Evolutionary conservation across 2,329 filamentous ascomycete genomes (phyloP).

Genomic region (Cyclaneusma minus): DNA sequence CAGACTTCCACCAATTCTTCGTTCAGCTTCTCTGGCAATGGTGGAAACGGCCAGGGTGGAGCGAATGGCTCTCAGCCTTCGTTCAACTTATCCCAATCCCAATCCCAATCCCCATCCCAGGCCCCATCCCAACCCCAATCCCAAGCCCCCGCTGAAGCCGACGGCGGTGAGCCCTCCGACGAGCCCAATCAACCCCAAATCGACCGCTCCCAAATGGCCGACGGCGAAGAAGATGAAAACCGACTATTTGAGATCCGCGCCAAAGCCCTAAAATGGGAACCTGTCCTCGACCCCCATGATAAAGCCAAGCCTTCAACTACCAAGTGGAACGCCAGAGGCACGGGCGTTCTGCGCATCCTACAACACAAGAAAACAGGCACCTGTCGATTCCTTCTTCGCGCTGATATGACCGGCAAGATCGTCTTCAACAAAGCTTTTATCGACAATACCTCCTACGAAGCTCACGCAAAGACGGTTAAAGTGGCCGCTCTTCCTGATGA

Average conservation of each 20-base stretch:
- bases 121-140: too few species aligned
- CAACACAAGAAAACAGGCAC: slow-evolving; percentile 55
- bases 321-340: slow-evolving; percentile 53
- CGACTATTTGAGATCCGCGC: slow-evolving; percentile 54
- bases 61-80: too few species aligned
- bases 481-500: slow-evolving; percentile 39
- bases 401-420: slow-evolving; percentile 60
- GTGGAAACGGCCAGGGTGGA: too few species aligned
- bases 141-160: too few species aligned
- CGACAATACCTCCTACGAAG: slow-evolving; percentile 44
- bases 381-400: slow-evolving; percentile 54
- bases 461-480: slow-evolving; percentile 43
- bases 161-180: too few species aligned
- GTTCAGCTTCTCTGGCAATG: too few species aligned
- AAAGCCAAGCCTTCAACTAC: slow-evolving; percentile 31
- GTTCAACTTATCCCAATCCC: too few species aligned
- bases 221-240: slow-evolving; percentile 58
- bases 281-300: slow-evolving; percentile 29
- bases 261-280: slow-evolving; percentile 54
- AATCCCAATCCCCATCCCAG: too few species aligned
- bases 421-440: slow-evolving; percentile 56
- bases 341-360: slow-evolving; percentile 57
- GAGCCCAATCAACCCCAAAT: too few species aligned
- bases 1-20: too few species aligned
- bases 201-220: too few species aligned